These are phyloP conservation scores for Plantago coronopus DNA, from an alignment of 305 asterid genomes.

Conservation along the genomic window DNA sequence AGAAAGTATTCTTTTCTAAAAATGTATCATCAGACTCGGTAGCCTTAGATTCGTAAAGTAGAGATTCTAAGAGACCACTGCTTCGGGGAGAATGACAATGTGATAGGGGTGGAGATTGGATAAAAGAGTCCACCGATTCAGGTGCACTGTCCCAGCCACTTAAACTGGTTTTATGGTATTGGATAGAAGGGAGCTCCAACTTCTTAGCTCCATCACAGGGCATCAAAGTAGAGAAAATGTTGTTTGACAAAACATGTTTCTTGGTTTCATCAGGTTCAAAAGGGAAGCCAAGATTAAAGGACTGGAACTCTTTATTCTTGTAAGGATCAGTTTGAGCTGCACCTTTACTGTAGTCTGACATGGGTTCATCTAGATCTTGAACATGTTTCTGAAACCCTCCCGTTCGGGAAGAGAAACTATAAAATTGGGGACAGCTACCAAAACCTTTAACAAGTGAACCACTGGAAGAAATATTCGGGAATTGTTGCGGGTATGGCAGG, in stretches of 20 bases:
- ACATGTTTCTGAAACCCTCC: conserved; percentile 28
- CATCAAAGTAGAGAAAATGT: conserved; percentile 53
- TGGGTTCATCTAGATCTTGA: conserved; percentile 36
- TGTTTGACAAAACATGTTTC: conserved; percentile 38
- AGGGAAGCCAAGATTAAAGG: conserved; percentile 34
- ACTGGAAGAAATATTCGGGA: conserved; percentile 29
- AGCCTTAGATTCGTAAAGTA: conserved; percentile 47
- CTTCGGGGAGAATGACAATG: conserved; percentile 42
- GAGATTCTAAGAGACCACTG: conserved; percentile 54
- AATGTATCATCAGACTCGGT: conserved; percentile 32
- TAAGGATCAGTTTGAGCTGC: conserved; percentile 28
- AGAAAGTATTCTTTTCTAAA: conserved; percentile 33
- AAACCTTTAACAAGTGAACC: conserved; percentile 31
- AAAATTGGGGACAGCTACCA: conserved; percentile 34
- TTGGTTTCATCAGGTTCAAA: conserved; percentile 34
- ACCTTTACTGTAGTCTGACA: conserved; percentile 31
- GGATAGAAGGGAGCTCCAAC: conserved; percentile 84
- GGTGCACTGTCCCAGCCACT: conserved; percentile 45
- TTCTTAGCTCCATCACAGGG: conserved; percentile 47
- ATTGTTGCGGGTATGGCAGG: conserved; percentile 30
- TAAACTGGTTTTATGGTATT: conserved; percentile 36
- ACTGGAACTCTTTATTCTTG: conserved; percentile 32
- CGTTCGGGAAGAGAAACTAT: conserved; percentile 34
- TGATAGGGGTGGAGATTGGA: conserved; percentile 42
- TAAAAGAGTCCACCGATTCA: conserved; percentile 37